Conservation (phyloP, 2,329 filamentous ascomycete species). For the Clathrospora elynae region DNA sequence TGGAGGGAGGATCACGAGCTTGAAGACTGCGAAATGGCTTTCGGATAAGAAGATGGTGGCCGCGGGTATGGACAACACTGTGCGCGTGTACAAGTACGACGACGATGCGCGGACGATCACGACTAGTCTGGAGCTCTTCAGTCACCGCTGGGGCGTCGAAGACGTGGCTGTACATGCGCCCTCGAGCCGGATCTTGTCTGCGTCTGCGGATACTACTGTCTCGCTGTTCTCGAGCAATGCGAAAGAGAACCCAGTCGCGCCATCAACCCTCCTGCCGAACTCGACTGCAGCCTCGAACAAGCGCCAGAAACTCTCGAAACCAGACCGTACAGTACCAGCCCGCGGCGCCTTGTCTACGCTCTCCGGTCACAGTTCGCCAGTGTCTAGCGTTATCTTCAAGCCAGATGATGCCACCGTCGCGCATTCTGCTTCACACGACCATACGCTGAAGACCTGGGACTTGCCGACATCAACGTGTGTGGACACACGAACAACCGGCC, state of each 20-base stretch:
- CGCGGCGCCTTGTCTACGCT: constrained; percentile 80
- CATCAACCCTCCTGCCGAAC: constrained; percentile 70
- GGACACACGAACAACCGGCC: constrained; percentile 79
- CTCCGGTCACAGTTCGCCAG: constrained; percentile 71
- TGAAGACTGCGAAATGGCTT: constrained; percentile 81
- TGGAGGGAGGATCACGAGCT: constrained; percentile 70
- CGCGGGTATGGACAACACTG: constrained; percentile 79
- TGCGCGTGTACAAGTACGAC: constrained; percentile 87
- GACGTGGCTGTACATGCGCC: constrained; percentile 74
- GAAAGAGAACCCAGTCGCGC: constrained; percentile 73
- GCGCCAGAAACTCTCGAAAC: constrained; percentile 70
- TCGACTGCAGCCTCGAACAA: constrained; percentile 69
- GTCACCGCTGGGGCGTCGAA: constrained; percentile 76
- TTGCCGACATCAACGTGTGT: constrained; percentile 79
- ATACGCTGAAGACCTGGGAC: constrained; percentile 89
- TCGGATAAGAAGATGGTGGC: constrained; percentile 79
- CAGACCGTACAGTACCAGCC: constrained; percentile 67
- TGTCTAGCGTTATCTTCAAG: constrained; percentile 84
- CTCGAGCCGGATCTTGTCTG: constrained; percentile 80
- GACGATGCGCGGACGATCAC: constrained; percentile 69
- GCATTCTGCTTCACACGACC: constrained; percentile 90
- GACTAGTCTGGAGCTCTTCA: constrained; percentile 80
- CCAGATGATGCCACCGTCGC: constrained; percentile 82
- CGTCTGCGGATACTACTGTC: constrained; percentile 79
- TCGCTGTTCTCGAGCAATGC: constrained; percentile 90